Evolutionary conservation across 208 protist species (phyloP).

Genomic region (Acanthamoeba healyi): DNA sequence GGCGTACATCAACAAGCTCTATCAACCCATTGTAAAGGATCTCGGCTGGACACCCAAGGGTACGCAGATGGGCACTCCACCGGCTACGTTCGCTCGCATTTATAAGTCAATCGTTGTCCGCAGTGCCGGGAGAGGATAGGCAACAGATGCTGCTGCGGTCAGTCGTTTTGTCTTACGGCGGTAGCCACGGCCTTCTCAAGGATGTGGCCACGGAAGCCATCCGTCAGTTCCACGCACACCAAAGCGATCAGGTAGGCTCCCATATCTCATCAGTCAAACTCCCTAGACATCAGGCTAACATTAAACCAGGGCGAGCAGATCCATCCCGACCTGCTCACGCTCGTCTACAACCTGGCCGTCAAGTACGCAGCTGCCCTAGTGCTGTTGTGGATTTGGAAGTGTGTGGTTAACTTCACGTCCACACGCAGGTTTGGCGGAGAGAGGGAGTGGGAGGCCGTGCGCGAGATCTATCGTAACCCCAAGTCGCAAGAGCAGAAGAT

Average conservation of each 20-base stretch:
- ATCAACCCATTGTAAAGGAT: conserved; percentile 10
- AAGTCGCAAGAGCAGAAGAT: conserved; percentile 58
- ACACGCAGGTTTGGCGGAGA: conserved; percentile 51
- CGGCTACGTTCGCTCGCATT: not conserved
- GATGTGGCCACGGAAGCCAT: conserved; percentile 18
- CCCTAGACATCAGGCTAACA: not conserved
- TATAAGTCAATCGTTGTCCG: not conserved
- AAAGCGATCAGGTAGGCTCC: not conserved
- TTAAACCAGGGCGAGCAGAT: not conserved
- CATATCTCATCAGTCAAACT: not conserved
- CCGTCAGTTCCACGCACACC: conserved; percentile 8
- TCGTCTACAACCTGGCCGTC: conserved; percentile 65
- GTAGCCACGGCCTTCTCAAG: conserved; percentile 23
- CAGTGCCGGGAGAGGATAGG: not conserved
- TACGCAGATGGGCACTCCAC: not conserved
- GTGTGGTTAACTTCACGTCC: not conserved
- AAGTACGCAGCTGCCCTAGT: not conserved
- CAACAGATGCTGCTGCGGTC: conserved; percentile 39
- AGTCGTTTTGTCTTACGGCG: conserved; percentile 45
- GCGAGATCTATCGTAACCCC: conserved; percentile 49
- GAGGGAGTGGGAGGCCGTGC: conserved; percentile 71
- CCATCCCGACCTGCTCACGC: conserved; percentile 57
- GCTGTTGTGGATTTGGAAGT: not conserved
- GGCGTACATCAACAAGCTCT: conserved; percentile 21
- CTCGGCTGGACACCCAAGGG: conserved; percentile 50